These are phyloP conservation scores for Fusarium piperis DNA, from an alignment of 2,329 filamentous ascomycete genomes.

Conservation along the genomic window DNA sequence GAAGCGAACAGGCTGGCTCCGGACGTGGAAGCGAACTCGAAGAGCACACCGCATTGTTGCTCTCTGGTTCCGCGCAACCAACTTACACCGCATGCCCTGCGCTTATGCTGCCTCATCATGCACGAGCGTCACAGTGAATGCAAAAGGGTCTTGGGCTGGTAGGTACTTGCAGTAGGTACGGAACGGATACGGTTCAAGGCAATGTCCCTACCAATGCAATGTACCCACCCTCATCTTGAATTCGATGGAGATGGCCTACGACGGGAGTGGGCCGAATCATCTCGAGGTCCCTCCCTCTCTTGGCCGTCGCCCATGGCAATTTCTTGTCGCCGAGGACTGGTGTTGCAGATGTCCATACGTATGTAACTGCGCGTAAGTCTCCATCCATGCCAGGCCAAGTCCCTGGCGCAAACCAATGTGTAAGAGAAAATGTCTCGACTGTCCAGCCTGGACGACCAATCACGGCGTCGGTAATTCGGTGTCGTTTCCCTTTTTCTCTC, in stretches of 20 bases:
- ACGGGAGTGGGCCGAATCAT: conserved; percentile 41
- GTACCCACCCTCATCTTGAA: conserved; percentile 29
- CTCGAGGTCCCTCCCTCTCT: conserved; percentile 21
- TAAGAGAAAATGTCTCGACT: conserved; percentile 23
- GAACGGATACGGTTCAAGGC: background rate
- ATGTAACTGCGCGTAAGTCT: background rate
- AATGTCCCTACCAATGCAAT: conserved; percentile 4
- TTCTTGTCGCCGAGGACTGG: conserved; percentile 12
- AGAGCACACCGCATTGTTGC: conserved; percentile 26
- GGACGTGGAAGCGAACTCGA: conserved; percentile 10
- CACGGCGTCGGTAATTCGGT: conserved; percentile 10
- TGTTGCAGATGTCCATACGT: background rate
- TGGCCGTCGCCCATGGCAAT: conserved; percentile 41
- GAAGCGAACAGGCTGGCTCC: conserved; percentile 11
- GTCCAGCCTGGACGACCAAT: conserved; percentile 18
- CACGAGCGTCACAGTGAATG: conserved; percentile 8
- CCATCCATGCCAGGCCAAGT: conserved; percentile 18
- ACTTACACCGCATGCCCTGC: conserved; percentile 31
- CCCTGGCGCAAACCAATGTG: conserved; percentile 13
- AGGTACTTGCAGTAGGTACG: background rate
- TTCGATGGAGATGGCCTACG: conserved; percentile 37
- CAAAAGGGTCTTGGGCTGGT: background rate
- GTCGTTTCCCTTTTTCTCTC: conserved; percentile 5
- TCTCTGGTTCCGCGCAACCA: conserved; percentile 26
- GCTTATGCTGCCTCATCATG: conserved; percentile 5